Conservation (phyloP, 1,284 basidiomycete species). For the Cutaneotrichosporon cavernicola region DNA sequence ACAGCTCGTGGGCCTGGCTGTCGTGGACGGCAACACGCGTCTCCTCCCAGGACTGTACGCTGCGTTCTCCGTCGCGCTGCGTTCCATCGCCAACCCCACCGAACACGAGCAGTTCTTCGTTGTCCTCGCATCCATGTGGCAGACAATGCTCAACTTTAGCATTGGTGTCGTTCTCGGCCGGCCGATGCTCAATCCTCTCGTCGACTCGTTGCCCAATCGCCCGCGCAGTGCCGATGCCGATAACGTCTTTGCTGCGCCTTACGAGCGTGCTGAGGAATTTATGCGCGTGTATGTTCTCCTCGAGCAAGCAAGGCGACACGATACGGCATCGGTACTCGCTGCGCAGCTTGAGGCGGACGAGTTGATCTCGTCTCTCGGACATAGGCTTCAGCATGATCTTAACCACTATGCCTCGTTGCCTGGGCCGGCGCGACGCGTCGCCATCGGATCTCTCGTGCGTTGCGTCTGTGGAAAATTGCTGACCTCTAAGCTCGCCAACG, state of each 20-base stretch:
- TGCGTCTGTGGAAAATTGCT: not conserved
- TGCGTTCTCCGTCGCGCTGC: not conserved
- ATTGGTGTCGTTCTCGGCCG: conserved; percentile 15
- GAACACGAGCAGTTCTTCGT: conserved; percentile 19
- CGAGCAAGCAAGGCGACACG: conserved; percentile 6
- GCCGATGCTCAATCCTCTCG: conserved; percentile 6
- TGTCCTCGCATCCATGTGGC: conserved; percentile 9
- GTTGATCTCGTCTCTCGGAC: conserved; percentile 6
- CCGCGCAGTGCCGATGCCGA: conserved; percentile 1
- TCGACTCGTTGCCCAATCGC: conserved; percentile 9
- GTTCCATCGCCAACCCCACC: not conserved
- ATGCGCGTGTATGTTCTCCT: conserved; percentile 11
- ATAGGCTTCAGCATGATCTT: conserved; percentile 11
- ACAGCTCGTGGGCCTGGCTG: conserved; percentile 21
- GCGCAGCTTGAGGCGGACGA: conserved; percentile 24
- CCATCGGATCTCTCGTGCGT: conserved; percentile 10
- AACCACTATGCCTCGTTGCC: not conserved
- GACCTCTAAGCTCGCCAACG: conserved; percentile 19
- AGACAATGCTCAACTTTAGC: conserved; percentile 21
- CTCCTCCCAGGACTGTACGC: conserved; percentile 17
- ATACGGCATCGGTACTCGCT: conserved; percentile 1
- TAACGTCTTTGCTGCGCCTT: conserved; percentile 13
- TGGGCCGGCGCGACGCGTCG: not conserved
- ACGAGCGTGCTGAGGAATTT: conserved; percentile 8
- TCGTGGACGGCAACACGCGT: conserved; percentile 22